Conservation (phyloP, 805 yeast genomes). For the Hanseniaspora lachancei region DNA sequence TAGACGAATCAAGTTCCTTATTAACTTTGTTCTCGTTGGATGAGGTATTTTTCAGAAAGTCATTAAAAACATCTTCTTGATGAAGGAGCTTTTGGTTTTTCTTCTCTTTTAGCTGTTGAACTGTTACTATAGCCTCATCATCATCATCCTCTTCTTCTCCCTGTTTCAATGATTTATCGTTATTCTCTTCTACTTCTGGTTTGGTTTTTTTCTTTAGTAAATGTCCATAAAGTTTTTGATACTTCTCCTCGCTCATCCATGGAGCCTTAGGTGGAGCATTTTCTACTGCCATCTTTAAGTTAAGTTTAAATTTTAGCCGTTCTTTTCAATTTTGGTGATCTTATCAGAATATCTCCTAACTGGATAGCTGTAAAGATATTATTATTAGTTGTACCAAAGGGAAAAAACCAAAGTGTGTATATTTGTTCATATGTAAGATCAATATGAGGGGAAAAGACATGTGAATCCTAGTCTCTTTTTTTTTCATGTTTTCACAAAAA, state of each 20-base stretch:
- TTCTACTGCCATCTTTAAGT: not conserved
- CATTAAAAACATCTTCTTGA: conserved; percentile 3
- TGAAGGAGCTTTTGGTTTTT: not conserved
- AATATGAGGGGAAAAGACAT: too few species aligned
- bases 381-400: too few species aligned
- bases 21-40: not conserved
- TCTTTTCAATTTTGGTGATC: not conserved
- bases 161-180: not conserved
- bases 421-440: too few species aligned
- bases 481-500: not conserved
- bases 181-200: conserved; percentile 8
- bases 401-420: too few species aligned
- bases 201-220: conserved; percentile 13
- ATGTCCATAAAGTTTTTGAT: conserved; percentile 24
- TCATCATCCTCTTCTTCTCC: conserved; percentile 18
- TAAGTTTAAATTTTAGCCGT: too few species aligned
- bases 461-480: too few species aligned
- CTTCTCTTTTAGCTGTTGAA: not conserved
- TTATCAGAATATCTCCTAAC: too few species aligned
- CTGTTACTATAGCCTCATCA: conserved; percentile 10
- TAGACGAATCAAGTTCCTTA: not conserved
- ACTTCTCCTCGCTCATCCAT: conserved; percentile 30
- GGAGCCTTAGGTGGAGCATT: conserved; percentile 26
- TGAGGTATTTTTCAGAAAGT: not conserved
- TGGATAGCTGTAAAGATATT: too few species aligned